Base-by-base conservation (phyloP, 2,329 filamentous ascomycete species). In the Paraphaeosphaeria sporulosa region DNA sequence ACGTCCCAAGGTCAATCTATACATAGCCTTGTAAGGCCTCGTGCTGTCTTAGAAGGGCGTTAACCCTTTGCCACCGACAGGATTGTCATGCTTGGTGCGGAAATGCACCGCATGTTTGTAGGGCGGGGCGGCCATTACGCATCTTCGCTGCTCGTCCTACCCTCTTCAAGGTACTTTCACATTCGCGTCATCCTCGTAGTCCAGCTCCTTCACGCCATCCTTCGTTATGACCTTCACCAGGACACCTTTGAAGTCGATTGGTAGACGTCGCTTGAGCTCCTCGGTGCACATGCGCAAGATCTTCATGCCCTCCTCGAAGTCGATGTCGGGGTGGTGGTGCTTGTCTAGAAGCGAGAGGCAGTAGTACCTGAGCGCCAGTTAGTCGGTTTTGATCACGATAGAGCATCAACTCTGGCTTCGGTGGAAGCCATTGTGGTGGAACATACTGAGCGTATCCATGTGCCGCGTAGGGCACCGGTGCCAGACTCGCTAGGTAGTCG, bases 221-320 rank as follows among this genome's bases (percentile, higher is more conserved):
- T 96, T 96, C 64, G 93, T 97, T 73, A 99, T 89, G 38, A 93
- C 91, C 86, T 98, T 98, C 72, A 99, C 94, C 55, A 89, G 71
- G 71, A 97, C 92, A 42, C 95, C 95, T 86, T 99, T 99, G 87
- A 98, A 99, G 79, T 99, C 95, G 76, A 99, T 94, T 61, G 95
- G 95, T 85, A 99, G 87, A 81, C 96, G 88, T 78, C 95, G 89
- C 87, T 97, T 97, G 77, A 99, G 83, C 85, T 99, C 95, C 79
- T 98, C 94, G 69, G 92, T 95, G 83, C 95, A 99, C 89, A 97
- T 91, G 72, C 88, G 90, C 73, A 99, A 84, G 64, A 99, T 88
- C 85, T 97, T 95, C 82, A 97, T 87, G 59, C 95, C 95, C 79
- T 96, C 87, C 64, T 91, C 93, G 57, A 95, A 89, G 63, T 86